Conservation (phyloP, 108 stramenopile species). For the Cyclostephanos tholiformis region DNA sequence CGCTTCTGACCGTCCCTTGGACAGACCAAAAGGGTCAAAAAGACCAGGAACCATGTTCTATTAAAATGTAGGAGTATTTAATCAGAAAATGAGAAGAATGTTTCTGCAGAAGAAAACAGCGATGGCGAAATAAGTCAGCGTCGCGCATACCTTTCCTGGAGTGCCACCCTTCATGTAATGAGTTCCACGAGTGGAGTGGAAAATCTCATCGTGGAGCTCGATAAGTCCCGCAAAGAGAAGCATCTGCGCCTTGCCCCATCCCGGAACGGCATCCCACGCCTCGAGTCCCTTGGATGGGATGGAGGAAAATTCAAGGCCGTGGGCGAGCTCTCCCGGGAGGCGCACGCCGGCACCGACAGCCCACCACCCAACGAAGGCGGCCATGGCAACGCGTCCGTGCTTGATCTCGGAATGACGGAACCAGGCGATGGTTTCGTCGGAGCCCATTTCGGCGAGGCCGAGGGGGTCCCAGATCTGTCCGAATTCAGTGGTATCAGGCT, state of each 20-base stretch:
- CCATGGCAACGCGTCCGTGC: slow-evolving; percentile 86
- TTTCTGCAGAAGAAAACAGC: neutral
- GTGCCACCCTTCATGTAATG: slow-evolving; percentile 80
- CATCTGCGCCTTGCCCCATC: slow-evolving; percentile 87
- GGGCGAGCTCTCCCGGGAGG: slow-evolving; percentile 72
- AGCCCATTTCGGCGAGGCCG: slow-evolving; percentile 66
- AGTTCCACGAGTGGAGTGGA: slow-evolving; percentile 57
- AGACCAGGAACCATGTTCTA: slow-evolving; percentile 86
- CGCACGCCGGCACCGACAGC: slow-evolving; percentile 69
- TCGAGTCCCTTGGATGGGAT: slow-evolving; percentile 78
- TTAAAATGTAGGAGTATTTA: neutral
- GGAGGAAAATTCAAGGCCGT: slow-evolving; percentile 64
- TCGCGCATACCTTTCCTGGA: slow-evolving; percentile 69
- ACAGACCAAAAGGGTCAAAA: slow-evolving; percentile 73
- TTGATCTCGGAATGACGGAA: slow-evolving; percentile 81
- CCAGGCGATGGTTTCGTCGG: slow-evolving; percentile 80
- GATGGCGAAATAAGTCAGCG: neutral
- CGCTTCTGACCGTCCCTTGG: slow-evolving; percentile 61
- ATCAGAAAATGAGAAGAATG: neutral
- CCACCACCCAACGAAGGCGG: slow-evolving; percentile 83
- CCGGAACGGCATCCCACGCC: slow-evolving; percentile 84
- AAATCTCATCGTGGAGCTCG: slow-evolving; percentile 82
- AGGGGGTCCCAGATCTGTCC: slow-evolving; percentile 78
- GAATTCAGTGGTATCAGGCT: slow-evolving; percentile 71
- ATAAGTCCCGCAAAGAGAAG: slow-evolving; percentile 79